Evolutionary conservation across 1,284 basidiomycete genomes (phyloP), one percentile per base, ranked within the genome.

Genomic region (Fomitopsis pinicola): DNA sequence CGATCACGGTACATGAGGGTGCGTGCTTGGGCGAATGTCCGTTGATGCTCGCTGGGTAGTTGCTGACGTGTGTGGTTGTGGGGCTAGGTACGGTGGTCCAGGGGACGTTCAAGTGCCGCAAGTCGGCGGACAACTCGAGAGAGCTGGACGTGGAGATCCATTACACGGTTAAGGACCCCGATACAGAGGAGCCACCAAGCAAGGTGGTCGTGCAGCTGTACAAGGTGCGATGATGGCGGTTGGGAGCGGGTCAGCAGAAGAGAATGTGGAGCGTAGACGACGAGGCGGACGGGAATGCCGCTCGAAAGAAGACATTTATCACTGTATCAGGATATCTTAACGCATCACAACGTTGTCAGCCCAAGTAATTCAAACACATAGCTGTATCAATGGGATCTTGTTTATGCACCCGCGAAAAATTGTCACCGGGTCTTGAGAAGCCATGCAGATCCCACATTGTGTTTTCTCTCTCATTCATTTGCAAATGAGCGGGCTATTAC

Each of bases 91-190:
- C 90, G 1, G 73, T 81, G n/a, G 86, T 98, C 36, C 74, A 80
- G 7, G 97, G 97, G 8, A 83, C 78, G 30, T 96, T 98, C 80
- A 84, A 86, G 67, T 94, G 93, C 70, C 82, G 81, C 60, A 97
- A 98, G 79, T 91, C 86, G 67, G 75, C 80, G 26, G 81, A 78
- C n/a, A 98, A 98, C 73, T 87, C 88, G 35, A 81, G 97, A 56
- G 96, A 98, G 70, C 78, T 98, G 54, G 92, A 97, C 66, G 86
- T 97, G 15, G 95, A 98, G 77, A 90, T 98, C 53, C 94, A 95
- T 72, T 98, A 93, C 75, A 79, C 81, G 0, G 80, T 91, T 7
- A 77, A 78, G 61, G 71, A 75, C 36, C 64, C 66, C 14, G 68
- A 62, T 12, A 74, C 75, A 33, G 68, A 64, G 3, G 65, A 66